Evolutionary conservation across 1,284 basidiomycete genomes (phyloP).

Genomic region (Austroboletus rostrupii): DNA sequence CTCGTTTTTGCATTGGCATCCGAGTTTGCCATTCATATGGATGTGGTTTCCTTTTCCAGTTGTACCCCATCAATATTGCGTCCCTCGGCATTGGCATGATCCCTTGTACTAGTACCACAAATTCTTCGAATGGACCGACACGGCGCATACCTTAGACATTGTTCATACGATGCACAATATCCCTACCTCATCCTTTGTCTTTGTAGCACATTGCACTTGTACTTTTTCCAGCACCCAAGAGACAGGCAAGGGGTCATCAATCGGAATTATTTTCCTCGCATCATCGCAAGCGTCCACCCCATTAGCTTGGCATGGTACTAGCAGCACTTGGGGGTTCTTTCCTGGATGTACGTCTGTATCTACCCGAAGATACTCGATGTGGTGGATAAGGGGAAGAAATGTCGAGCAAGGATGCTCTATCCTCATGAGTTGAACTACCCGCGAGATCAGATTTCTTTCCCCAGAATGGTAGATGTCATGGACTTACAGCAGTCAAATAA

Average conservation of each 20-base stretch:
- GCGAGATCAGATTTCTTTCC: slow-evolving; percentile 6
- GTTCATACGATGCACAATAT: slow-evolving; percentile 16
- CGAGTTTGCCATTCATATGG: background rate
- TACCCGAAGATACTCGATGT: slow-evolving; percentile 15
- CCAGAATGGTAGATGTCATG: background rate
- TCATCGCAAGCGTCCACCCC: background rate
- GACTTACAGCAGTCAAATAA: slow-evolving; percentile 70
- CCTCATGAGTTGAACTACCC: slow-evolving; percentile 22
- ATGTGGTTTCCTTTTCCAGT: slow-evolving; percentile 2
- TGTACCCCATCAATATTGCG: slow-evolving; percentile 17
- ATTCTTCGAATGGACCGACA: slow-evolving; percentile 22
- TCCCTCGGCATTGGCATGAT: slow-evolving; percentile 22
- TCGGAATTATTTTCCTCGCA: slow-evolving; percentile 3
- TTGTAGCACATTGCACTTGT: slow-evolving; percentile 22
- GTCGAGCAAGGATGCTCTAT: background rate
- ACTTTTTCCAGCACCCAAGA: slow-evolving; percentile 9
- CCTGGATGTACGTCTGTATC: slow-evolving; percentile 17
- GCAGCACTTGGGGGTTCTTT: slow-evolving; percentile 13
- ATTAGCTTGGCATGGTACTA: slow-evolving; percentile 3
- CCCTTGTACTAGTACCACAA: slow-evolving; percentile 19
- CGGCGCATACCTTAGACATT: slow-evolving; percentile 20
- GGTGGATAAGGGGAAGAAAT: slow-evolving; percentile 11
- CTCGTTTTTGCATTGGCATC: slow-evolving; percentile 9
- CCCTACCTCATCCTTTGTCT: slow-evolving; percentile 15
- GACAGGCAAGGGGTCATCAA: slow-evolving; percentile 2